These are phyloP conservation scores for Scutellaria baicalensis DNA, from an alignment of 257 asterid species.

Conservation along the genomic window DNA sequence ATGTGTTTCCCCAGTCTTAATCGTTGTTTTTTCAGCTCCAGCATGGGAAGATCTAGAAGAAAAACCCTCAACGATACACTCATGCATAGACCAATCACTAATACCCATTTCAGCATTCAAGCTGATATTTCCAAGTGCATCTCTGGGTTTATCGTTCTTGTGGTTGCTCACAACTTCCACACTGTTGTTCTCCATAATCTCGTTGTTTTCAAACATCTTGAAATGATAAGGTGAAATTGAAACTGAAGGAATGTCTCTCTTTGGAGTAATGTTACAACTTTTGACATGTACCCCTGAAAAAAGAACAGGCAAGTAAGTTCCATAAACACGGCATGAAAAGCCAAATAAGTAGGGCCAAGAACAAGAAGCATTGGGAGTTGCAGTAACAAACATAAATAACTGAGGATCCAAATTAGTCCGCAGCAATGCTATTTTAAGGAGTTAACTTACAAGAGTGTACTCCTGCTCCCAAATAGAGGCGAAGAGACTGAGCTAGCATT, in stretches of 20 bases:
- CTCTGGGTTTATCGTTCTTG: conserved; percentile 31
- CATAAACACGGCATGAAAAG: background rate
- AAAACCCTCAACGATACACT: conserved; percentile 46
- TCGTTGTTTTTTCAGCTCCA: conserved; percentile 26
- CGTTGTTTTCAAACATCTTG: conserved; percentile 40
- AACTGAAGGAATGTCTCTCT: conserved; percentile 49
- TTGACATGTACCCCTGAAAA: conserved; percentile 76
- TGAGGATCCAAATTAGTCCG: background rate
- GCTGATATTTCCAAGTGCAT: conserved; percentile 20
- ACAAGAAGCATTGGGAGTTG: background rate
- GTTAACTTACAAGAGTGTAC: conserved; percentile 77
- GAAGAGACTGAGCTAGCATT: conserved; percentile 78
- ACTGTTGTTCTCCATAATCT: conserved; percentile 31
- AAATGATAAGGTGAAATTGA: conserved; percentile 75
- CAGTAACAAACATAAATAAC: conserved; percentile 1
- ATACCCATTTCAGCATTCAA: conserved; percentile 48
- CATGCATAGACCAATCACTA: conserved; percentile 68
- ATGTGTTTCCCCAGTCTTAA: conserved; percentile 29
- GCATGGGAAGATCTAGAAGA: conserved; percentile 37
- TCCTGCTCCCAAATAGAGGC: conserved; percentile 77
- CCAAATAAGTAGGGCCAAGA: background rate
- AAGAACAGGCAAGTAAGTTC: conserved; percentile 15
- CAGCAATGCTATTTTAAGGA: conserved; percentile 9
- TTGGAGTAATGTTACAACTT: conserved; percentile 28
- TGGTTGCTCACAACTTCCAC: conserved; percentile 31